A percentile compares a stretch with the other conserved stretches of the same genome.
Evolutionary conservation across 371 early-diverging fungal species (phyloP).

Genomic region (Choanephora cucurbitarum): DNA sequence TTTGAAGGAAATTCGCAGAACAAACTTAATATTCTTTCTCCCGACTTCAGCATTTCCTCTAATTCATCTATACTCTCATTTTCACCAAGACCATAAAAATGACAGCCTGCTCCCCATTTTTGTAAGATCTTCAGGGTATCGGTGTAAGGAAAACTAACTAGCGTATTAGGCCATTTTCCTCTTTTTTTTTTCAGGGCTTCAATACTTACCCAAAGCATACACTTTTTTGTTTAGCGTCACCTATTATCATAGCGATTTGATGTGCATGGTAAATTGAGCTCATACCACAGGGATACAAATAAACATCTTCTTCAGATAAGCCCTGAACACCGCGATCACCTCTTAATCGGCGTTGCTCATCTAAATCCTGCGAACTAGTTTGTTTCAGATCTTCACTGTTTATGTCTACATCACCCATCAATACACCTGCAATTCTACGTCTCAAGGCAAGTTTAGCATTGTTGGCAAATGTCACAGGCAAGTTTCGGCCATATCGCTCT

Average conservation of each 20-base stretch:
- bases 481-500: constrained; percentile 91
- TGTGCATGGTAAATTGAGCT: constrained; percentile 89
- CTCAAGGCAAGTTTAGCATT: constrained; percentile 74
- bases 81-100: constrained; percentile 86
- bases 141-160: constrained; percentile 84
- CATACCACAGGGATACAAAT: constrained; percentile 90
- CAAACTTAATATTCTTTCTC: constrained; percentile 72
- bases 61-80: constrained; percentile 70
- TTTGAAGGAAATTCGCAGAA: constrained; percentile 95
- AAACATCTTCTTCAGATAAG: constrained; percentile 79
- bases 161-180: background rate
- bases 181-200: background rate
- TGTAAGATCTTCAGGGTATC: constrained; percentile 94
- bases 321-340: constrained; percentile 56
- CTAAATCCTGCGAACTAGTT: constrained; percentile 27
- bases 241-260: constrained; percentile 54
- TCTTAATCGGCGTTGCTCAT: constrained; percentile 27
- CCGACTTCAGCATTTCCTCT: constrained; percentile 57
- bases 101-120: constrained; percentile 89
- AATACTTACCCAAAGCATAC: constrained; percentile 85
- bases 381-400: constrained; percentile 27
- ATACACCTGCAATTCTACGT: constrained; percentile 82
- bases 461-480: constrained; percentile 69
- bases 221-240: constrained; percentile 63
- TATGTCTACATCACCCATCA: constrained; percentile 45